A percentile compares a stretch with the other conserved stretches of the same genome.
Conservation (phyloP, 1,284 basidiomycete genomes). For the Golubevia sp. region DNA sequence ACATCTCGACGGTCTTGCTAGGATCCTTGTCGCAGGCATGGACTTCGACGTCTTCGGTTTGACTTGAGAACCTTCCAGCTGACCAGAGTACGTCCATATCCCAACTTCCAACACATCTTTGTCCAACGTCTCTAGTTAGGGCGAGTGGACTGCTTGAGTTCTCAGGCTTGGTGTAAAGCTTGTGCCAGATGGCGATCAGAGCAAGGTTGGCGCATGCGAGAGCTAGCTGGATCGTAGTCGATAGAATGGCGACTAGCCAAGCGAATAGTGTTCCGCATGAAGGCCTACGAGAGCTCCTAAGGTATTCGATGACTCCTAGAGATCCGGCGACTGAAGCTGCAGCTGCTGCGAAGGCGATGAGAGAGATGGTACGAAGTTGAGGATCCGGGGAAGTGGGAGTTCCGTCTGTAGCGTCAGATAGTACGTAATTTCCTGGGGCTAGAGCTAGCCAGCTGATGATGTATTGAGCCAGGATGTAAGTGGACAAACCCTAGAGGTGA, state of each 20-base stretch:
- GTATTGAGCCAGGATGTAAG: conserved; percentile 9
- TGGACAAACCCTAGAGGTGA: conserved; percentile 7
- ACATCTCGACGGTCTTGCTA: conserved; percentile 1
- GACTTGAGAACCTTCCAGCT: conserved; percentile 8
- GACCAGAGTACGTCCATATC: conserved; percentile 18
- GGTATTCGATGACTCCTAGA: conserved; percentile 8
- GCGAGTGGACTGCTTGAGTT: conserved; percentile 8
- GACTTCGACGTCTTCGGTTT: neutral
- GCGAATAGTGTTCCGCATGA: conserved; percentile 7
- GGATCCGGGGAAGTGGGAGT: conserved; percentile 12
- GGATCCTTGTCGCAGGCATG: conserved; percentile 6
- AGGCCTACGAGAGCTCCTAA: conserved; percentile 8
- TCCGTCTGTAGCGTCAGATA: conserved; percentile 12
- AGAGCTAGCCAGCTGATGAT: conserved; percentile 13
- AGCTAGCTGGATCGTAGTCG: conserved; percentile 7
- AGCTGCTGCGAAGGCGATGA: conserved; percentile 2
- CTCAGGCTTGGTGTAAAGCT: conserved; percentile 4
- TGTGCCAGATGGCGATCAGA: conserved; percentile 16
- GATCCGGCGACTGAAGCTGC: conserved; percentile 3
- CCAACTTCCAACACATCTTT: conserved; percentile 14
- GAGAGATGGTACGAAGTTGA: conserved; percentile 5
- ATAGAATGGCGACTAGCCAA: conserved; percentile 12
- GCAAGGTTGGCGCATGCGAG: conserved; percentile 10
- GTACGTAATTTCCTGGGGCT: conserved; percentile 6
- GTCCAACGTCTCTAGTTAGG: conserved; percentile 11